A percentile compares a stretch with the other conserved stretches of the same genome.
Conservation (phyloP, 2,329 filamentous ascomycete species). For the Ophiocordyceps robertsii region DNA sequence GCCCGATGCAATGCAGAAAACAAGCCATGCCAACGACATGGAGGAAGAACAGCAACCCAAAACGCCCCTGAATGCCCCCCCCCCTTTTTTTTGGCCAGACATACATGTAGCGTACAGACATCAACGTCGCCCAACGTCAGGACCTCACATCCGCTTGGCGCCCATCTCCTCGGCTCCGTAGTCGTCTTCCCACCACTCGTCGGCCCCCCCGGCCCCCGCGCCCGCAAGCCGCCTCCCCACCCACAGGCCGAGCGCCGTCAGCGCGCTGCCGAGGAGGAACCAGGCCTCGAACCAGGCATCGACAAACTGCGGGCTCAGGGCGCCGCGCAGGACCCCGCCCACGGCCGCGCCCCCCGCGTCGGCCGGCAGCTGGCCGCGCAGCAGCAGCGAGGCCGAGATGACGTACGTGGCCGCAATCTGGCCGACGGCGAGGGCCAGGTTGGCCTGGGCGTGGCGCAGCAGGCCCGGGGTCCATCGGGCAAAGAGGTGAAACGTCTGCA, state of each 20-base stretch:
- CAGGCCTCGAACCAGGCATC: conserved; percentile 68
- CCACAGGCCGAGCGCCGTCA: conserved; percentile 61
- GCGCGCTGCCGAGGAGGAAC: conserved; percentile 57
- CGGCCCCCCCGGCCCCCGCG: conserved; percentile 13
- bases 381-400: conserved; percentile 62
- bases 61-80: no score
- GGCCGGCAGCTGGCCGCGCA: conserved; percentile 64
- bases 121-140: not conserved
- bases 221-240: conserved; percentile 47
- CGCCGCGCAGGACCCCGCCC: conserved; percentile 62
- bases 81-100: no score
- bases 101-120: no score
- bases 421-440: conserved; percentile 64
- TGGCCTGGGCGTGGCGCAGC: conserved; percentile 62
- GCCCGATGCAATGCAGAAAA: no score
- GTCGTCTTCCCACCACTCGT: conserved; percentile 41
- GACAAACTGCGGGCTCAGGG: conserved; percentile 1
- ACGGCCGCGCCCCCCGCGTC: conserved; percentile 67
- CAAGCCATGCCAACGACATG: no score
- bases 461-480: conserved; percentile 59
- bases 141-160: conserved; percentile 31
- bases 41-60: no score
- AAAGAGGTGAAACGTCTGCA: conserved; percentile 78
- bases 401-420: conserved; percentile 80
- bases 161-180: conserved; percentile 56